Evolutionary conservation across 2,329 filamentous ascomycete species (phyloP), one percentile per base, ranked within the genome.

Genomic region (Xylariales sp.): DNA sequence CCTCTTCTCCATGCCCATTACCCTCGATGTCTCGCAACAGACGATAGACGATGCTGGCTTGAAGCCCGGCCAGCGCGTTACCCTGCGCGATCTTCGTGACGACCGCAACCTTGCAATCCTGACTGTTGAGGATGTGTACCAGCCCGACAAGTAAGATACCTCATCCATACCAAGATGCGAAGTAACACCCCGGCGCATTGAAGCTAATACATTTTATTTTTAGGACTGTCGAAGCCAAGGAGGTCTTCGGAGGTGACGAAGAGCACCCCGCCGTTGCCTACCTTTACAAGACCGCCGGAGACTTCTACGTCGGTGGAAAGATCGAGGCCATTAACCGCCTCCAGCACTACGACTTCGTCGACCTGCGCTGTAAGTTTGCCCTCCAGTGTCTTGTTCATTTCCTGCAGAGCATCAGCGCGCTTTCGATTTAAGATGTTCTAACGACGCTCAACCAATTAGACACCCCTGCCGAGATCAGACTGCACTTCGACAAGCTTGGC

Each of bases 401-500:
- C 23, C 23, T 25, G n/a, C 23, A 8, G n/a, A n/a, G n/a, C n/a
- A n/a, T n/a, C n/a, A n/a, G n/a, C n/a, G n/a, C n/a, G n/a, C n/a
- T n/a, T n/a, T n/a, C n/a, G n/a, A n/a, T n/a, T n/a, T n/a, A n/a
- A n/a, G n/a, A n/a, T n/a, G n/a, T n/a, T n/a, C n/a, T n/a, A n/a
- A n/a, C n/a, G n/a, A n/a, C n/a, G n/a, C n/a, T n/a, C n/a, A n/a
- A n/a, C n/a, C n/a, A n/a, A n/a, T 14, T 35, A 89, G 85, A 91
- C 70, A 94, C 93, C 10, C 93, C 93, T 48, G 84, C 93, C 33
- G 93, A 98, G 72, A 78, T 98, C 56, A 88, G 93, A 56, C 74
- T 88, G 49, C 91, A 97, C 76, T 98, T 98, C 61, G 93, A 97
- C 77, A 98, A 98, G 80, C 88, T 98, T 55, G 93, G 93, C 69